Base-by-base conservation (phyloP, 192 early-diverging fungal species). In the Mortierella alpina region DNA sequence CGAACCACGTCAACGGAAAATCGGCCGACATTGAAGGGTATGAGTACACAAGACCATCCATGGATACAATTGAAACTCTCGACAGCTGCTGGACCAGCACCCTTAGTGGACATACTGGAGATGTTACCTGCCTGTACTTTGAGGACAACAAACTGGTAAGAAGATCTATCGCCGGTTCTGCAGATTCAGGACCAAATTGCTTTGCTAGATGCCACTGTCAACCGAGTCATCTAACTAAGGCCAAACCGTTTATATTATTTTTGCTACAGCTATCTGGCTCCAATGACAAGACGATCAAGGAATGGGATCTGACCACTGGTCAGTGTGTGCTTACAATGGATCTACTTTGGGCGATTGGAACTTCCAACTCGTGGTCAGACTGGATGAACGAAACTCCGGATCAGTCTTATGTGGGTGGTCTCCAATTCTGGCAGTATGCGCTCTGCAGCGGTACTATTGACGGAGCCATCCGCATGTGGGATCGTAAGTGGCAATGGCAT, bases 401-500 rank as follows among this genome's bases (percentile, higher is more conserved):
- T 47, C 63, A 75, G 55, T 87, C 84, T 56, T 92, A 89, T 81
- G 82, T 95, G 17, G 93, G 92, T 0, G 91, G 90, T 0, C 75
- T 95, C 17, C 93, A 95, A 69, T 93, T 93, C 57, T 92, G 90
- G 84, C 85, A 90, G 59, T 91, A 84, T 83, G 92, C 92, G 17
- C 75, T 95, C 59, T 92, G 90, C 15, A 93, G 91, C 51, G 93
- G 93, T n/a, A 92, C 93, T 4, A 82, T 86, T 12, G 93, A 95
- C 80, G 93, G 93, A 8, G 87, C 82, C 13, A 84, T 95, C 48
- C 83, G 93, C 65, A 89, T 95, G 87, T 95, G 93, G 92, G 93
- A 95, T 83, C 79, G 89, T 90, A 86, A 82, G 74, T 77, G 12
- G 49, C 17, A 50, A 14, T 50, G 12, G 4, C 12, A 50, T 11